Base-by-base conservation (phyloP, 176 grass and related monocot genomes). In the Lolium perenne region DNA sequence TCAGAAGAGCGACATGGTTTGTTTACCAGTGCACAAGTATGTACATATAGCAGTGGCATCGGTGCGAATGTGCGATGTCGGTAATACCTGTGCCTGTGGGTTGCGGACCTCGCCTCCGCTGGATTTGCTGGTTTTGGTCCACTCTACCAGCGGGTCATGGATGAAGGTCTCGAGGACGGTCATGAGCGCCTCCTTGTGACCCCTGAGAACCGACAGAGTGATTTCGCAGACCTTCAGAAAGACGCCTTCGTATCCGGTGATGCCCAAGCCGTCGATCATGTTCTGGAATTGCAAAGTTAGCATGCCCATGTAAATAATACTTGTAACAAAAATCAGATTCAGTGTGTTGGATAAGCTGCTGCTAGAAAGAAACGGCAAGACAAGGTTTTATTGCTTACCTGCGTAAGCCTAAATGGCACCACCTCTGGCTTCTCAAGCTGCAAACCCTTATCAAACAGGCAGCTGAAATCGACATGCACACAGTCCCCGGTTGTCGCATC, bases 391-490 rank as follows among this genome's bases (percentile, higher is more conserved):
- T 15, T 77, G 40, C 79, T 88, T 74, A 95, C 97, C 64, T 98
- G 97, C 2, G 97, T 98, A 77, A 98, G 88, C 88, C 97, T 95
- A 74, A 94, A 98, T 43, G 97, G 97, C 81, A 98, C 94, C 82
- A 98, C 81, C 82, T 98, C 97, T 9, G 97, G 97, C 76, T 91
- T 95, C 38, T 98, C 92, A 38, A 98, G 88, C 3, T 81, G 90
- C 87, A 98, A 90, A 10, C 97, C 97, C 84, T 79, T 94, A 48
- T 98, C 97, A 87, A 98, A 98, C 62, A 98, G 77, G 82, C 94
- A 98, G 75, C 94, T 95, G 59, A 98, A 98, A 85, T 98, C 96
- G 38, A 98, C 93, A 88, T 98, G 96, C 76, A 98, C 86, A 50
- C 96, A 98, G 58, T 98, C 93, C 41, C 96, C 96, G 6, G 80